Evolutionary conservation across 371 early-diverging fungal genomes (phyloP).

Genomic region (Mortierella sp.): DNA sequence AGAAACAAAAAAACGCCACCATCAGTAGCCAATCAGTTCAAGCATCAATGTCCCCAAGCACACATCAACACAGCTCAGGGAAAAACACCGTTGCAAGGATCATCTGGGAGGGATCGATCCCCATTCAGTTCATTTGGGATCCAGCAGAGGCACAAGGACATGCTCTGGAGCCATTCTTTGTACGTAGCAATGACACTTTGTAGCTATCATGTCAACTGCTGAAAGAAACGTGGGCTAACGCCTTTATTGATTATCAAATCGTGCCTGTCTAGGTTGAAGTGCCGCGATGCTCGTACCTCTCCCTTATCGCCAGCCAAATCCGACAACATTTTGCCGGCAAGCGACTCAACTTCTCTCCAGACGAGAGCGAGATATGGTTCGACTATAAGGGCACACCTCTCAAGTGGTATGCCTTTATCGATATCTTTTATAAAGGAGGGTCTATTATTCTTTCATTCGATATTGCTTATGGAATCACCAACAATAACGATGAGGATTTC

Average conservation of each 20-base stretch:
- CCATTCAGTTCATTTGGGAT: slow-evolving; percentile 62
- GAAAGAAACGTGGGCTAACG: neutral
- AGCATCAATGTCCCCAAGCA: neutral
- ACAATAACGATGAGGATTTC: too few species aligned
- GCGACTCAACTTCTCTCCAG: slow-evolving; percentile 39
- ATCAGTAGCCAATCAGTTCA: neutral
- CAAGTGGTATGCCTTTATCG: slow-evolving; percentile 71
- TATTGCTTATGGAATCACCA: too few species aligned
- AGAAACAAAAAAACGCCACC: neutral
- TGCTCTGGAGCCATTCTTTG: slow-evolving; percentile 60
- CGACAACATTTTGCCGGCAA: slow-evolving; percentile 56
- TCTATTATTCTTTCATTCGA: too few species aligned
- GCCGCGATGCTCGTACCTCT: slow-evolving; percentile 74
- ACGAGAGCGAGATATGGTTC: slow-evolving; percentile 74
- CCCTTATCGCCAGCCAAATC: slow-evolving; percentile 63
- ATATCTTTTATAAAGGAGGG: too few species aligned
- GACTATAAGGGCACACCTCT: slow-evolving; percentile 70
- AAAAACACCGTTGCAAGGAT: slow-evolving; percentile 29
- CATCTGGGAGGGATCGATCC: slow-evolving; percentile 70
- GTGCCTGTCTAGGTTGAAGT: slow-evolving; percentile 63
- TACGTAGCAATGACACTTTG: slow-evolving; percentile 26
- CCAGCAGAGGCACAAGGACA: slow-evolving; percentile 42
- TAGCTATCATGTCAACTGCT: neutral
- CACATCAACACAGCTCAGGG: neutral
- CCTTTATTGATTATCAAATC: slow-evolving; percentile 1